Evolutionary conservation across 1,139 yeast species (phyloP), one percentile per base, ranked within the genome.

Genomic region (Taphrina pruni): DNA sequence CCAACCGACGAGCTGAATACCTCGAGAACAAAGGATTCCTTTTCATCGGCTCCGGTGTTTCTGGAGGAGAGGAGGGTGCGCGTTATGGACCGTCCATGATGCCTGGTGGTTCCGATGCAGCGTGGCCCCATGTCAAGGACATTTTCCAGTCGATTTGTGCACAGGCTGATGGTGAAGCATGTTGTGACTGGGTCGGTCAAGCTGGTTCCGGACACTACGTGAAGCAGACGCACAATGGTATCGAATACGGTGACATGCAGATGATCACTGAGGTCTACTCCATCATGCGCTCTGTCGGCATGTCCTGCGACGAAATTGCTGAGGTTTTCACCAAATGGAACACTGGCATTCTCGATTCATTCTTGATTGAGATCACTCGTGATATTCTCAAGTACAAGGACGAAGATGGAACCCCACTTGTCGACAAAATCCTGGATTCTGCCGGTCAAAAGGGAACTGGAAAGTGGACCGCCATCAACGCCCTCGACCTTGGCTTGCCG

Each of bases 371-470:
- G 84, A 94, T 94, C 80, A 94, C 99, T 75, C 90, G 96, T 81
- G 97, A 94, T 79, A 92, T 94, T 77, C 85, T 94, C 80, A 88
- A 89, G 81, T 91, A 81, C 86, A 85, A 89, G 78, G 95, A 90
- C 77, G 85, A 85, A 72, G 97, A 93, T 77, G 95, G 96, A 75
- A 86, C 87, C 75, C 97, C 98, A 77, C 84, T 94, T 76, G 95
- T 94, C 75, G 98, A 94, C 84, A 94, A 94, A 86, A 93, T 94
- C 79, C 84, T 92, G 82, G 99, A 94, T 82, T 81, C 90, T 76
- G 99, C 99, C 76, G 99, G 99, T 77, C 99, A 94, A 85, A 94
- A 94, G 87, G 99, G 99, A 87, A 94, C 99, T 75, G 99, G 99
- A 84, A 94, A 94, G 86, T 94, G 99, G 99, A 94, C 98, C 76